Evolutionary conservation across 345 rosid species (phyloP), one percentile per base, ranked within the genome.

Genomic region (Brassica rapa): DNA sequence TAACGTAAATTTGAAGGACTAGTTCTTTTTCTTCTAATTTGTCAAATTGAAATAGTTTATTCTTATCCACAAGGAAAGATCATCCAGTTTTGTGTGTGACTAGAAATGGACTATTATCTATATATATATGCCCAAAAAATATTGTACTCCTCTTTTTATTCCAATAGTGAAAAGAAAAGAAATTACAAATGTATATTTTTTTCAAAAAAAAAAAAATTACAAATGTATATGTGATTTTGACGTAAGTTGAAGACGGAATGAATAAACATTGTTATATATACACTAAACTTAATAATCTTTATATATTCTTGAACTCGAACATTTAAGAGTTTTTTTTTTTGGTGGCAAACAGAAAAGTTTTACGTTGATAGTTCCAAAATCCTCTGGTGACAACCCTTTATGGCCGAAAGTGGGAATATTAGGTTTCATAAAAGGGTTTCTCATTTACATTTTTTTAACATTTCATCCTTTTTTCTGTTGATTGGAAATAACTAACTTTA

Each of bases 341-440:
- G 3, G 65, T 51, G 75, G 66, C 71, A 63, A 56, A 16, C 46
- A 63, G 14, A 77, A 62, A 61, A 51, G 65, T 11, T 53, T 29
- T 27, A 64, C 67, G 71, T 71, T 0, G 72, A 56, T 78, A 64
- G 76, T 71, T 78, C 81, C 68, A 39, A 55, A 65, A 37, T 71
- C 37, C 51, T 64, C 51, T 67, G 76, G 14, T 16, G 21, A 4
- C 56, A 51, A 5, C 25, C 16, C 70, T 73, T 19, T 19, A 19
- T n/a, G n/a, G n/a, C n/a, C n/a, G n/a, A n/a, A n/a, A n/a, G n/a
- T n/a, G n/a, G n/a, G n/a, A n/a, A n/a, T n/a, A n/a, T n/a, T n/a
- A n/a, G n/a, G n/a, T n/a, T n/a, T n/a, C n/a, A n/a, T 64, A 9
- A 62, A 29, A 63, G 49, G 24, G 30, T 29, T 49, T 46, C 21